A percentile compares a stretch with the other conserved stretches of the same genome.
Conservation (phyloP, 2,329 filamentous ascomycete species). For the Pestalotiopsis sp. region DNA sequence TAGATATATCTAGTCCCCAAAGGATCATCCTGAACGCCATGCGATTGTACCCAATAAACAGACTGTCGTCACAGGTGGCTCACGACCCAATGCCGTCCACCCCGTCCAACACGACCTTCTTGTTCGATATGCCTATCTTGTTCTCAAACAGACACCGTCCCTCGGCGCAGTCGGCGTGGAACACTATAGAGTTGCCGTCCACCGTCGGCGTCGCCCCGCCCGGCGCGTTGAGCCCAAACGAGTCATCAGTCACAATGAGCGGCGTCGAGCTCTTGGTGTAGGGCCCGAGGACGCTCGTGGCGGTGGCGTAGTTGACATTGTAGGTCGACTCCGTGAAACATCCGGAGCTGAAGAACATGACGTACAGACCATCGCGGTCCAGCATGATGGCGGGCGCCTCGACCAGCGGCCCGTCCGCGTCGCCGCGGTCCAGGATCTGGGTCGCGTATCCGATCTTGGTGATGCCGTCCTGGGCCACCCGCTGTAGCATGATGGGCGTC, state of each 20-base stretch:
- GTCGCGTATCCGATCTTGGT: conserved; percentile 52
- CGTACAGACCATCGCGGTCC: conserved; percentile 49
- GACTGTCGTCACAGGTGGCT: not conserved
- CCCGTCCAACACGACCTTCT: conserved; percentile 19
- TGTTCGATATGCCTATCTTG: conserved; percentile 22
- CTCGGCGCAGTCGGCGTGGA: conserved; percentile 36
- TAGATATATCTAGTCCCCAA: not conserved
- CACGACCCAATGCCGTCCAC: conserved; percentile 12
- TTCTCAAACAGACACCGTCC: conserved; percentile 38
- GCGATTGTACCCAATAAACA: conserved; percentile 1
- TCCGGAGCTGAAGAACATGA: conserved; percentile 63
- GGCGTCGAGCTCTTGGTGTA: conserved; percentile 33
- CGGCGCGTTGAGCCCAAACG: conserved; percentile 38
- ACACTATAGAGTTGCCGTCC: conserved; percentile 32
- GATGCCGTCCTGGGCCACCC: conserved; percentile 49
- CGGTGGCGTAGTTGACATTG: conserved; percentile 60
- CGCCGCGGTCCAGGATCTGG: conserved; percentile 44
- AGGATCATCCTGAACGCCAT: conserved; percentile 4
- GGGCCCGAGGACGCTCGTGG: conserved; percentile 36
- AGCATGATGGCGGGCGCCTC: conserved; percentile 59
- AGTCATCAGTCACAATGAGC: conserved; percentile 36
- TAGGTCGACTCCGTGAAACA: conserved; percentile 56
- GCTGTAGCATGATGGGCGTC: conserved; percentile 60
- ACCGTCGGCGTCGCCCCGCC: conserved; percentile 38
- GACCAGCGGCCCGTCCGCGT: conserved; percentile 53